Conservation (phyloP, 2,329 filamentous ascomycete genomes). For the Pseudocercospora musae region DNA sequence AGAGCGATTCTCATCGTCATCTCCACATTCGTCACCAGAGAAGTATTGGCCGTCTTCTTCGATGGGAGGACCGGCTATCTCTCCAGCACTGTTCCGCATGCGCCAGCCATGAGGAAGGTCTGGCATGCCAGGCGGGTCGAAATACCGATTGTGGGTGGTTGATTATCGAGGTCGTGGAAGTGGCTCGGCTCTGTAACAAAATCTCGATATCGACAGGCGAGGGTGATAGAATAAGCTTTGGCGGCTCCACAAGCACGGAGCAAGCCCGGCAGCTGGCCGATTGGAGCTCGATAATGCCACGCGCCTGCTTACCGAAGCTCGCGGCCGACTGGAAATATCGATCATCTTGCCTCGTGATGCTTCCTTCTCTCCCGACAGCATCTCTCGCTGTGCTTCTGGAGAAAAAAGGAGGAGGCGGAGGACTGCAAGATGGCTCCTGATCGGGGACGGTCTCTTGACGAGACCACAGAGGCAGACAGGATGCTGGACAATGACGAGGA, state of each 20-base stretch:
- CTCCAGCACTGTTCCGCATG: constrained; percentile 24
- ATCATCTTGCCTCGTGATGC: not conserved
- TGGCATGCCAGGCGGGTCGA: constrained; percentile 16
- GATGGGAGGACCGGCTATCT: constrained; percentile 22
- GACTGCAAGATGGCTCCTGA: constrained; percentile 34
- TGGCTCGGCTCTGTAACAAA: not conserved
- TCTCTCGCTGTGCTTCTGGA: not conserved
- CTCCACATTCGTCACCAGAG: constrained; percentile 20
- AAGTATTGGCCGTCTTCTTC: constrained; percentile 23
- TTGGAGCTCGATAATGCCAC: not conserved
- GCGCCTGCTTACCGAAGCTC: not conserved
- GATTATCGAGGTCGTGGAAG: not conserved
- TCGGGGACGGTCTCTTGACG: constrained; percentile 26
- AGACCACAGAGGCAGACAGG: constrained; percentile 1
- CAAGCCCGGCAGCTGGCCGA: not conserved
- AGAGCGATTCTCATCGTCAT: constrained; percentile 12
- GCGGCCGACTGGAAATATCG: too few relatives aligned
- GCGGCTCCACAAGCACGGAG: not conserved
- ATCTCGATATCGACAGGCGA: constrained; percentile 1
- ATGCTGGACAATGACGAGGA: constrained; percentile 15
- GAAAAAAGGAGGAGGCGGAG: not conserved
- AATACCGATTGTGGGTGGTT: not conserved
- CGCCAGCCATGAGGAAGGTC: constrained; percentile 27
- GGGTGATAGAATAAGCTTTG: constrained; percentile 9
- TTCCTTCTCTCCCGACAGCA: not conserved